Evolutionary conservation across 345 rosid genomes (phyloP).

Genomic region (Populus nigra): DNA sequence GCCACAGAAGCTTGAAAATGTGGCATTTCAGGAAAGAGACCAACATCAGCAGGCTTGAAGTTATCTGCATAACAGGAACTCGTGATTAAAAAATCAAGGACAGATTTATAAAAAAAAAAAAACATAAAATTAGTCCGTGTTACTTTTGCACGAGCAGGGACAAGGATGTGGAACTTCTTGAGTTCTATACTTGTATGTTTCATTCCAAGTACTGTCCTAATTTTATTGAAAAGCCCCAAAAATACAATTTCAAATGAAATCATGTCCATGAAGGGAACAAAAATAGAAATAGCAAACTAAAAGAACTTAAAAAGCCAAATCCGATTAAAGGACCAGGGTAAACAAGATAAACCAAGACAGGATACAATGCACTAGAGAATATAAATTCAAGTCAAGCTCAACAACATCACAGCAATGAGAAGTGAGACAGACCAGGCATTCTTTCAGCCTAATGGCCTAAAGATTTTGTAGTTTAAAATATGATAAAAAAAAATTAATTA

Average conservation of each 20-base stretch:
- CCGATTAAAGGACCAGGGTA: constrained; percentile 6
- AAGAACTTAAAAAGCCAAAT: not conserved
- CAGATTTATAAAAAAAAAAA: not conserved
- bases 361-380: not conserved
- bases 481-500: not conserved
- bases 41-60: constrained; percentile 60
- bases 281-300: not conserved
- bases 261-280: not conserved
- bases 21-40: constrained; percentile 52
- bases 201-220: not conserved
- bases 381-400: not conserved
- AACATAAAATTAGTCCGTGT: not conserved
- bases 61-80: constrained; percentile 44
- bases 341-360: not conserved
- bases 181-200: not conserved
- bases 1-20: constrained; percentile 24
- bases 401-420: not conserved
- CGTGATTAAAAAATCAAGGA: not conserved
- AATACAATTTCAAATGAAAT: not conserved
- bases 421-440: not conserved
- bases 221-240: not conserved
- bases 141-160: not conserved
- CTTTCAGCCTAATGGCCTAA: not conserved
- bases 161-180: not conserved
- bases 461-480: not conserved